Evolutionary conservation across 163 green algal species (phyloP), one percentile per base, ranked within the genome.

Genomic region (Scenedesmus sp.): DNA sequence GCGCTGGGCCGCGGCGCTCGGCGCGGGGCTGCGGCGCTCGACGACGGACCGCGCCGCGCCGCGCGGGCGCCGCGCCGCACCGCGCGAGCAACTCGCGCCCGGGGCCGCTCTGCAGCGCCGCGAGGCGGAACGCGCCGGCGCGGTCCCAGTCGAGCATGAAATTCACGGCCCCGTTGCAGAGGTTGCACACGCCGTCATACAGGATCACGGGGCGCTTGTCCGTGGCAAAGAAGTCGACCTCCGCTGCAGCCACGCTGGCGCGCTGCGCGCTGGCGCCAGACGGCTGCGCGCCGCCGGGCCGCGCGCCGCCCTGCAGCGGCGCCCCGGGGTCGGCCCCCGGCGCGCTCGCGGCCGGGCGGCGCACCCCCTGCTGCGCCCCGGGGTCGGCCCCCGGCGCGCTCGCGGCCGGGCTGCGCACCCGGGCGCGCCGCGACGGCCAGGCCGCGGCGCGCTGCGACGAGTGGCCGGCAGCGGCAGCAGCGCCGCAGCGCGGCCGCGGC

Each of bases 91-190:
- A 83, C 1, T 77, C 60, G 11, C 76, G 77, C 0, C 94, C 94
- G 17, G 89, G 84, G 7, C 65, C 56, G 54, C 88, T 95, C 78
- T 98, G 94, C 62, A 98, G 84, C 18, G 93, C 91, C 0, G 91
- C 92, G 13, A 98, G 85, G 0, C 88, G 51, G 50, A 89, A 70
- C 89, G 66, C 78, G 2, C 73, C 88, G 7, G 70, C 22, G 1
- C 64, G 70, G 84, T 98, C 95, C 56, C 80, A 85, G n/a, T 94
- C 81, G 29, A 98, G 80, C 67, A 95, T 88, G 36, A 95, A 88
- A 80, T 98, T 94, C 0, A 98, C 95, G n/a, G 90, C 93, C 29
- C 83, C 80, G 78, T 98, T 97, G 88, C 95, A 98, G 34, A 98
- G 69, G 71, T 97, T 97, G 89, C 95, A 98, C 0, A 98, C 92